phyloP scores from a whole-genome alignment of 1,139 yeast genomes.

The Suhomyces anneliseae region DNA sequence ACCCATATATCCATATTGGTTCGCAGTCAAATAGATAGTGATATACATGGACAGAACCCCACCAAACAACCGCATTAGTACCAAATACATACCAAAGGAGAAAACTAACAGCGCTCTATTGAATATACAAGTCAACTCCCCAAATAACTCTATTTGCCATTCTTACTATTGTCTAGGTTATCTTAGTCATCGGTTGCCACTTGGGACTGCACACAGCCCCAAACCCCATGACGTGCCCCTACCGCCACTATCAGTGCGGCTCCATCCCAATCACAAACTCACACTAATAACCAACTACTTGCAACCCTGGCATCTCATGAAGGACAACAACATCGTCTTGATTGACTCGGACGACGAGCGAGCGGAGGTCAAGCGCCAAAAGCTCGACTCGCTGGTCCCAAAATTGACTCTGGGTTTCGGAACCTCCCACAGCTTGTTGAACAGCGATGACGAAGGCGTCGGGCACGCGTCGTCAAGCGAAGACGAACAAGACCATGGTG shows the following conservation, averaged over 20 bases:
- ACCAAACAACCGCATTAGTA: no score
- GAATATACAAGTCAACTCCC: no score
- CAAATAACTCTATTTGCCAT: no score
- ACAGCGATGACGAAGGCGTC: conserved; percentile 11
- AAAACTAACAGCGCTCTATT: no score
- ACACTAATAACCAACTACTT: background rate
- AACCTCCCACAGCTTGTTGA: conserved; percentile 8
- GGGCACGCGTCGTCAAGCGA: conserved; percentile 4
- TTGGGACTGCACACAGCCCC: background rate
- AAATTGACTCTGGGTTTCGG: conserved; percentile 14
- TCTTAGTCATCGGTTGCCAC: no score
- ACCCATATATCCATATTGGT: no score
- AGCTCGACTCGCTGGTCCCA: conserved; percentile 6
- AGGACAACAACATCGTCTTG: conserved; percentile 17
- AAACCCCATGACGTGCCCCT: background rate
- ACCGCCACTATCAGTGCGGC: background rate
- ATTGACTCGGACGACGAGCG: conserved; percentile 20
- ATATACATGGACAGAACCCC: no score
- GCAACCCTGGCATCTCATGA: conserved; percentile 1
- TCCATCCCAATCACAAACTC: background rate
- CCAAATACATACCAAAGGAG: no score
- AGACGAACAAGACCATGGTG: background rate
- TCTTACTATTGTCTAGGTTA: no score
- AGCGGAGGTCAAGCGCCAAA: conserved; percentile 12
- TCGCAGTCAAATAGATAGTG: no score